Evolutionary conservation across 192 early-diverging fungal species (phyloP), one percentile per base, ranked within the genome.

Genomic region (Coemansia asiatica): DNA sequence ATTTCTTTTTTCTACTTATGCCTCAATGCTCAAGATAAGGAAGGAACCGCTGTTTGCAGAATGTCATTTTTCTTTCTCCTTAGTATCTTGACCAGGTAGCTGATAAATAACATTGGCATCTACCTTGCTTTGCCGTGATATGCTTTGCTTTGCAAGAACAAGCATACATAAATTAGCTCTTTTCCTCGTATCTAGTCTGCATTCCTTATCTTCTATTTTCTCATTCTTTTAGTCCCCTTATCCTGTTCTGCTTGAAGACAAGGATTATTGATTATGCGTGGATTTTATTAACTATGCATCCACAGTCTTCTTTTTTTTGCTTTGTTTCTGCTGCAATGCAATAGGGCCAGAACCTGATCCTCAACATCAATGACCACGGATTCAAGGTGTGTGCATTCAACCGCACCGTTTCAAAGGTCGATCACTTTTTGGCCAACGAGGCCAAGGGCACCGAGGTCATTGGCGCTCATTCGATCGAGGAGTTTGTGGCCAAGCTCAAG

Each of bases 361-460:
- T 98, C 56, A 98, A 98, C 88, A 94, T 98, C 90, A 91, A 95
- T 78, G 96, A 98, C 82, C 88, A 98, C 71, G 96, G 94, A 25
- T 98, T 87, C 84, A 89, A 79, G 69, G 94, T 95, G 65, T 91
- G 91, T 71, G 96, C 94, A 22, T 98, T 89, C 90, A 98, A 98
- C 89, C 88, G 96, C 82, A 97, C 94, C 15, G 88, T 89, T 61
- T 81, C 85, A 70, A 98, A 98, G 87, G 95, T 98, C 49, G 93
- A 96, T 75, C 82, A 90, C 61, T 98, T 98, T 74, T 85, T 98
- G 60, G 88, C 81, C 15, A 91, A 98, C 84, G 96, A 98, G 83
- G 96, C 96, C 69, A 98, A 98, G 88, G 93, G 89, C 67, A 98
- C 93, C 68, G 87, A 95, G 62, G 86, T 98, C 66, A 84, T 96